Evolutionary conservation across 148 eudicot species (phyloP), one percentile per base, ranked within the genome.

Genomic region (Rhododendron williamsianum): DNA sequence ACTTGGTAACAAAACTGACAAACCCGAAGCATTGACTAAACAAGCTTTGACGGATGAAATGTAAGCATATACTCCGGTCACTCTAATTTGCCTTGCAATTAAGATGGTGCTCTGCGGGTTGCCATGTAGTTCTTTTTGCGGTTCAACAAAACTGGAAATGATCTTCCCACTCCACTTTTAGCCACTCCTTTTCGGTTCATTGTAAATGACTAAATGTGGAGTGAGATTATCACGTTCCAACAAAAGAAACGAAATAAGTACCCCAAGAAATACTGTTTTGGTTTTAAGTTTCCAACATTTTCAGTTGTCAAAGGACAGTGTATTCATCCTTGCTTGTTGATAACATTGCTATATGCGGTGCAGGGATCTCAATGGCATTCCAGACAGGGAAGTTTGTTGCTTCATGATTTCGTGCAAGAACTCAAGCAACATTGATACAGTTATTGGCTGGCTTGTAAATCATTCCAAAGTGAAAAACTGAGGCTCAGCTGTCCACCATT

Each of bases 401-500:
- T 91, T 87, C 87, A 90, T 91, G 93, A 90, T 91, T 87, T 91
- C 92, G 0, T 91, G 93, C 90, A 91, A 91, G 89, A 89, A 89
- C 78, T 91, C 92, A 0, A 46, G 84, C 38, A 91, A 91, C 86
- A 87, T 91, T 38, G 92, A 89, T 82, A 88, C 85, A 6, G 93
- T 90, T 84, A 87, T 91, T 4, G 90, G 89, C 71, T 91, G 93
- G 93, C 89, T 91, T 27, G 87, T 89, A 76, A 91, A 90, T 85
- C 92, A 90, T 81, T 91, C 93, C 3, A 91, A 89, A 86, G 48
- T 43, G 18, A 83, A 48, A 36, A 74, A 36, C 49, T 80, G 63
- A 80, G 63, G 54, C 46, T 43, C 81, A 78, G 25, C 18, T 38
- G 45, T 23, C 30, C 33, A 3, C 36, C 48, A 9, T 8, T 54